These are phyloP conservation scores for Vitis vinifera DNA, from an alignment of 164 flowering plant genomes.

Conservation along the genomic window DNA sequence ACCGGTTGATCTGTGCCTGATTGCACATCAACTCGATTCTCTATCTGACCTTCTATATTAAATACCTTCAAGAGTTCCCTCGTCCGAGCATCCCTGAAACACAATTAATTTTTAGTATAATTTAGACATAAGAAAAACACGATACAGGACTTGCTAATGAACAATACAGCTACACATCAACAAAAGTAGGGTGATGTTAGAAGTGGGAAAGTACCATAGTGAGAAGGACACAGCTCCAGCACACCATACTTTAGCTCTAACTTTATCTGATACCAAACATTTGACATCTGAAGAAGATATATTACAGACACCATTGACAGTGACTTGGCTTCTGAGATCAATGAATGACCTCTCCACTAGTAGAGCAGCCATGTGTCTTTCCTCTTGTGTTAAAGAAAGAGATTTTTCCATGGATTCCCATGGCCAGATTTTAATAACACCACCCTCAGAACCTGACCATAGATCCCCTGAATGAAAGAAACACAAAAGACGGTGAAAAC, in stretches of 20 bases:
- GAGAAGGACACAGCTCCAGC: conserved; percentile 68
- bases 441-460: conserved; percentile 94
- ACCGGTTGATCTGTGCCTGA: conserved; percentile 46
- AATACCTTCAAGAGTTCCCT: conserved; percentile 88
- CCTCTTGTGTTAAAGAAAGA: conserved; percentile 58
- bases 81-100: conserved; percentile 86
- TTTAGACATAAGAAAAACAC: not conserved
- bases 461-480: conserved; percentile 69
- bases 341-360: conserved; percentile 79
- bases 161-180: not conserved
- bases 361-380: conserved; percentile 84
- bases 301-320: conserved; percentile 68
- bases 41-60: conserved; percentile 81
- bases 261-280: conserved; percentile 66
- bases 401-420: conserved; percentile 94
- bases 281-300: conserved; percentile 72
- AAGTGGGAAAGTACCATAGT: conserved; percentile 58
- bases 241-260: conserved; percentile 81
- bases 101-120: conserved; percentile 3
- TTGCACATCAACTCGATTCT: conserved; percentile 65
- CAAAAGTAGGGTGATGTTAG: not conserved
- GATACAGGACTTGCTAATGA: not conserved
- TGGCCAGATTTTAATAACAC: conserved; percentile 80
- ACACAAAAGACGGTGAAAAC: not conserved
- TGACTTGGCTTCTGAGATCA: conserved; percentile 73